Conservation (phyloP, 129 eudicot genomes). For the Scalesia atractyloides region DNA sequence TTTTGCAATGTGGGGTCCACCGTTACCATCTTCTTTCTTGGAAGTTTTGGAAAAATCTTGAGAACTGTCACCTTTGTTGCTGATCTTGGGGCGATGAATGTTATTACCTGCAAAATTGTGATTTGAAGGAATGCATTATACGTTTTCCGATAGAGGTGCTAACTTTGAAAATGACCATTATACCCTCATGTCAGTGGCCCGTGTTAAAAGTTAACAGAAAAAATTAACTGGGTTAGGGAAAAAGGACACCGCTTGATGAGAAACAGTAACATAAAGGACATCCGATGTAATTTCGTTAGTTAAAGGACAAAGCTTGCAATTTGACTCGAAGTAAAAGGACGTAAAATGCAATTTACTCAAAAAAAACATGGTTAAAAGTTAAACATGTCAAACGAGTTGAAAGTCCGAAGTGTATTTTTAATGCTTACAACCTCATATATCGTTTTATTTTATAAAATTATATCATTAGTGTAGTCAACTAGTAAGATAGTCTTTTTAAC, state of each 20-base stretch:
- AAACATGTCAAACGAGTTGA: not conserved
- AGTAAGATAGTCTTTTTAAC: not conserved
- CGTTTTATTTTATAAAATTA: not conserved
- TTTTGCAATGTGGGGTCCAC: slow-evolving; percentile 33
- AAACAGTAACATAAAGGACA: no score
- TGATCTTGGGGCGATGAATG: slow-evolving; percentile 39
- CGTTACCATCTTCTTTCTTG: slow-evolving; percentile 46
- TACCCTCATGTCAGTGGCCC: no score
- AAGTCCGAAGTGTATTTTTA: not conserved
- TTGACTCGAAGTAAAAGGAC: not conserved
- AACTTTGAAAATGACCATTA: not conserved
- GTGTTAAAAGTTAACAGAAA: no score
- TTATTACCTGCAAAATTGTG: slow-evolving; percentile 40
- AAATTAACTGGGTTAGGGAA: no score
- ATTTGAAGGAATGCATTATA: slow-evolving; percentile 12
- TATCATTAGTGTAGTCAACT: not conserved
- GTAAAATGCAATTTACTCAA: not conserved
- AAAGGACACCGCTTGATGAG: no score
- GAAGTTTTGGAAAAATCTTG: slow-evolving; percentile 48
- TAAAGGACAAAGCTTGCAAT: not conserved
- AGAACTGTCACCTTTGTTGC: slow-evolving; percentile 52
- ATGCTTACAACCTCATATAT: not conserved
- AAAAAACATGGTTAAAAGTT: not conserved
- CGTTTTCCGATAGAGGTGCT: not conserved
- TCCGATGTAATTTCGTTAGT: no score